These are phyloP conservation scores for Quercus suber DNA, from an alignment of 306 rosid genomes.

Conservation along the genomic window DNA sequence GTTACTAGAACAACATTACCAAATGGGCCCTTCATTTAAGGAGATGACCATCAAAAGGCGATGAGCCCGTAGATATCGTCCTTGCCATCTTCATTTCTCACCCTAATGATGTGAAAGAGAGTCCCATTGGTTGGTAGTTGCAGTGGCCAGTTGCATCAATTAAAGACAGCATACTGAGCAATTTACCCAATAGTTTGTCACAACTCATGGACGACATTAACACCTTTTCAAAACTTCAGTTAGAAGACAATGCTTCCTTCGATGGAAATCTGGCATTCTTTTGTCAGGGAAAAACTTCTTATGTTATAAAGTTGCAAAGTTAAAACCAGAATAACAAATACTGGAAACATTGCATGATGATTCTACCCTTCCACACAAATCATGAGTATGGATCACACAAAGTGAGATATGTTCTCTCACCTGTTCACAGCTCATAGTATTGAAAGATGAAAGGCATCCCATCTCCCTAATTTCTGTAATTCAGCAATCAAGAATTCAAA, in stretches of 20 bases:
- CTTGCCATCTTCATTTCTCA: constrained; percentile 27
- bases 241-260: constrained; percentile 24
- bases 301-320: background rate
- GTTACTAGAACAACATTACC: too few species aligned
- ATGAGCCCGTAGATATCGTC: constrained; percentile 14
- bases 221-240: constrained; percentile 20
- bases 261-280: constrained; percentile 29
- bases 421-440: constrained; percentile 51
- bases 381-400: constrained; percentile 29
- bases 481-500: constrained; percentile 36
- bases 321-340: background rate
- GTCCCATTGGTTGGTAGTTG: constrained; percentile 16
- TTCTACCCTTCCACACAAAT: constrained; percentile 26
- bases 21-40: background rate
- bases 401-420: constrained; percentile 39
- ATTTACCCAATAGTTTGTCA: constrained; percentile 21
- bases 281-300: constrained; percentile 29
- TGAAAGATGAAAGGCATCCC: constrained; percentile 49
- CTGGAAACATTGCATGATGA: constrained; percentile 21
- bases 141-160: constrained; percentile 27
- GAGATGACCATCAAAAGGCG: constrained; percentile 5
- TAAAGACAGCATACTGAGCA: constrained; percentile 16
- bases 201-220: constrained; percentile 24
- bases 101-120: constrained; percentile 12
- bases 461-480: constrained; percentile 55